A percentile compares a stretch with the other conserved stretches of the same genome.
Evolutionary conservation across 1,139 yeast species (phyloP).

Genomic region (Meyerozyma guilliermondii): DNA sequence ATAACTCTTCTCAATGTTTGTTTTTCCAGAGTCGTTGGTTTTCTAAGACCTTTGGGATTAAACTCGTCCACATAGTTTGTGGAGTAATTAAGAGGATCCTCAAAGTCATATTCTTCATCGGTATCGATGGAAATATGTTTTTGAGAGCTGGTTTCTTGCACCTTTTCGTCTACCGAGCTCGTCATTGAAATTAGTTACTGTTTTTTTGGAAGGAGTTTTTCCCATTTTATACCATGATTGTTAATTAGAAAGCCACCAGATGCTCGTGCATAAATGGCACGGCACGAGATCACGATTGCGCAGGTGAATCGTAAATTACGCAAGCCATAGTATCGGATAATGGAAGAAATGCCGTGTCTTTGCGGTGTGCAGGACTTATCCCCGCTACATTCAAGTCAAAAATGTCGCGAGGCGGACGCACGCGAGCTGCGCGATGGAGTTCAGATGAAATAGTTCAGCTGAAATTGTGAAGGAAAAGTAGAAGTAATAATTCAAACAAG

Average conservation of each 20-base stretch:
- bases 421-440: too few relatives aligned
- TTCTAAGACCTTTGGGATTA: constrained; percentile 17
- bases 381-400: too few relatives aligned
- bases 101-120: constrained; percentile 3
- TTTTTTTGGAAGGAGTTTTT: too few relatives aligned
- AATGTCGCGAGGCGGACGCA: not conserved
- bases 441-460: too few relatives aligned
- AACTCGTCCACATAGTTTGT: constrained; percentile 14
- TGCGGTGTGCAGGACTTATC: not conserved
- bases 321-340: not conserved
- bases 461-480: too few relatives aligned
- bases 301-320: not conserved
- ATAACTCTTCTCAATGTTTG: constrained; percentile 13
- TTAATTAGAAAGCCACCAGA: too few relatives aligned
- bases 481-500: too few relatives aligned
- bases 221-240: too few relatives aligned
- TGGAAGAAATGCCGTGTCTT: not conserved
- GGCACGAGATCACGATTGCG: not conserved
- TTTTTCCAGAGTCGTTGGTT: constrained; percentile 14
- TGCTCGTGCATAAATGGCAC: not conserved
- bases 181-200: not conserved
- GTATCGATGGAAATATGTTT: not conserved
- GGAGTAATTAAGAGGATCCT: constrained; percentile 16
- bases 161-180: not conserved
- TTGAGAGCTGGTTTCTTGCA: not conserved